Percentiles rank a stretch among this genome's conserved stretches.
phyloP scores from a whole-genome alignment of 768 basidiomycete species.

The Leccinum obscurum region DNA sequence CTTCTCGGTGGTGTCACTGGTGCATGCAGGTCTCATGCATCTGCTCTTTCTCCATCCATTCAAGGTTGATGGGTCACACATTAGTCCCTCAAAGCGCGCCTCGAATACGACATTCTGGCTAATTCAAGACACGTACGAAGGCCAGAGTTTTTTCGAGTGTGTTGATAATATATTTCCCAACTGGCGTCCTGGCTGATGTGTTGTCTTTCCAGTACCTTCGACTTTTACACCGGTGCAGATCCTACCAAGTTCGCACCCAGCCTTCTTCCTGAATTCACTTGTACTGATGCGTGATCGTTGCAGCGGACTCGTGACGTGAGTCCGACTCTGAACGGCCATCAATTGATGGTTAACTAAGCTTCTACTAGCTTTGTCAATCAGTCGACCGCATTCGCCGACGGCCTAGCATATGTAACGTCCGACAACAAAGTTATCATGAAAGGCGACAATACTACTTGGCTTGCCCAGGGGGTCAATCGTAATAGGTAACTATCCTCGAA shows the following conservation, averaged over 20 bases:
- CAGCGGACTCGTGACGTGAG: conserved; percentile 74
- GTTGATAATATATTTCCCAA: conserved; percentile 22
- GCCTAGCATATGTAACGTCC: conserved; percentile 57
- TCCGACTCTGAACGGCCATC: conserved; percentile 16
- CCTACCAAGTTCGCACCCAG: conserved; percentile 54
- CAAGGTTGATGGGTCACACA: not conserved
- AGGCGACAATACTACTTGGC: conserved; percentile 64
- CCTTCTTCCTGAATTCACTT: conserved; percentile 8
- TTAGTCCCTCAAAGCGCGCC: conserved; percentile 17
- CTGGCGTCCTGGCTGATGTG: conserved; percentile 5
- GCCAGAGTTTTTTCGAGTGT: conserved; percentile 70
- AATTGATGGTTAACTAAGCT: conserved; percentile 10
- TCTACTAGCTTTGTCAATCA: conserved; percentile 58
- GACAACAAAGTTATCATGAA: conserved; percentile 72
- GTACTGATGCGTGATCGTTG: conserved; percentile 15
- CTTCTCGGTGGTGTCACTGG: conserved; percentile 14
- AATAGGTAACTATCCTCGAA: conserved; percentile 47
- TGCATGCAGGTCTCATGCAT: conserved; percentile 14
- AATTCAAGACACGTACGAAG: conserved; percentile 64
- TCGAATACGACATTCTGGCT: conserved; percentile 58
- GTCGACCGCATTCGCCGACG: conserved; percentile 49
- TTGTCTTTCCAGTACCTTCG: conserved; percentile 44
- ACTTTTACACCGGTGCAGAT: conserved; percentile 60
- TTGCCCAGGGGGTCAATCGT: conserved; percentile 54
- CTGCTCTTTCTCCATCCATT: conserved; percentile 4